Evolutionary conservation across 1,284 basidiomycete species (phyloP), one percentile per base, ranked within the genome.

Genomic region (Neotropicomus parvogracilis): DNA sequence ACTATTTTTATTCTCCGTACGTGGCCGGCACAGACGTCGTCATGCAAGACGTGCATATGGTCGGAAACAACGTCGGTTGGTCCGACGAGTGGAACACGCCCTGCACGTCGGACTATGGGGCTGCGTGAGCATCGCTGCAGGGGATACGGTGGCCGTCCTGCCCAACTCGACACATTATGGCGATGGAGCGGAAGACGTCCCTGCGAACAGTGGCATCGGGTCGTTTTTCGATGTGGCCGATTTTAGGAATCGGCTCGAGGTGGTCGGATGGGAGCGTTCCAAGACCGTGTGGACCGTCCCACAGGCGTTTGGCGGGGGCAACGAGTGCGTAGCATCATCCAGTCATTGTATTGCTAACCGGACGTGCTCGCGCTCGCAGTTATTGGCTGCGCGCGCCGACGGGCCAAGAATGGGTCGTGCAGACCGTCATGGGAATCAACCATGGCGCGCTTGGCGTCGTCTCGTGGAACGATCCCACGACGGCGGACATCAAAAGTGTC

Each of bases 251-350:
- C 71, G 83, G n/a, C 59, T 84, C 12, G 74, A 77, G 50, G 71
- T 75, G 44, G 74, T 82, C 47, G 84, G 84, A 1, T 81, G 83
- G 78, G 80, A 80, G 46, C 68, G 57, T 6, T 63, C 52, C 34
- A 67, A 67, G 59, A 73, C 79, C 1, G 73, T 88, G 2, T 89
- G 87, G 87, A 79, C 80, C 2, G 86, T 88, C 0, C 84, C 86
- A 0, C 87, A 89, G 63, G 87, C 76, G 0, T 89, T 89, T 62
- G 85, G 85, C 11, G 74, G 71, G 3, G 14, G 17, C 8, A 20
- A 34, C 19, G 70, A 73, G 81, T 86, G 41, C 62, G 81, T 67
- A 0, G 16, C 14, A n/a, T 9, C 27, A 24, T 27, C n/a, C 10
- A 24, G 24, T n/a, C n/a, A n/a, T n/a, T n/a, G n/a, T n/a, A n/a